Conservation (phyloP, 2,329 filamentous ascomycete genomes). For the Sporothrix pseudoabietina region DNA sequence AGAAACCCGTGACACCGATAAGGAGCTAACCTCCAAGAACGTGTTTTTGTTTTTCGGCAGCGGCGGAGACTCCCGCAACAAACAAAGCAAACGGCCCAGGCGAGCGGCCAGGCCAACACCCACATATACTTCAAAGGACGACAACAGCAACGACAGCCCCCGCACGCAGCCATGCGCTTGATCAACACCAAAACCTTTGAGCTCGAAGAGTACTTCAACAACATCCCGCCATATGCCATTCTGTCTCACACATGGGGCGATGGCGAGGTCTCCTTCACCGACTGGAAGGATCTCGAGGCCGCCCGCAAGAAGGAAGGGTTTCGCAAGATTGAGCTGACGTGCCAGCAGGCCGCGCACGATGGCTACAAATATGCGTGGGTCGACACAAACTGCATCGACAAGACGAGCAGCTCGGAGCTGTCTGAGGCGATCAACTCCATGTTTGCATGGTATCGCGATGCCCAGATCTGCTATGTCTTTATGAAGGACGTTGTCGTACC, state of each 20-base stretch:
- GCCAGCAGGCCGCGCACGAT: slow-evolving; percentile 1
- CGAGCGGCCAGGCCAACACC: too few relatives aligned
- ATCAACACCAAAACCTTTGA: slow-evolving; percentile 33
- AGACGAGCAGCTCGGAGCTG: slow-evolving; percentile 32
- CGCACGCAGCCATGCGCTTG: slow-evolving; percentile 32
- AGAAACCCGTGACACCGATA: too few relatives aligned
- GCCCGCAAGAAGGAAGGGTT: slow-evolving; percentile 9
- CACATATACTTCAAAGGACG: too few relatives aligned
- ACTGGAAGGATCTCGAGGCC: neutral
- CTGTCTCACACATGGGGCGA: slow-evolving; percentile 34
- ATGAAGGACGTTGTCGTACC: slow-evolving; percentile 24
- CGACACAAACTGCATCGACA: slow-evolving; percentile 37
- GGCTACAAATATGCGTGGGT: slow-evolving; percentile 32
- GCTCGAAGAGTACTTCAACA: slow-evolving; percentile 33
- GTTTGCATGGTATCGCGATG: slow-evolving; percentile 32
- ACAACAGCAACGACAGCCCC: neutral
- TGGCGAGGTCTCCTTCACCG: slow-evolving; percentile 24
- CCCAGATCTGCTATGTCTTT: slow-evolving; percentile 30
- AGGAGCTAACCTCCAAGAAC: too few relatives aligned
- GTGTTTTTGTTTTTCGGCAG: too few relatives aligned
- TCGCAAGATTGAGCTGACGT: slow-evolving; percentile 23
- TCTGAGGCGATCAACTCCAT: slow-evolving; percentile 35
- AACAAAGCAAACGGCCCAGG: too few relatives aligned
- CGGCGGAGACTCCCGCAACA: too few relatives aligned
- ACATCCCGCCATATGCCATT: slow-evolving; percentile 33